Base-by-base conservation (phyloP, 1,139 yeast genomes). In the Saccharomyces hybrid region DNA sequence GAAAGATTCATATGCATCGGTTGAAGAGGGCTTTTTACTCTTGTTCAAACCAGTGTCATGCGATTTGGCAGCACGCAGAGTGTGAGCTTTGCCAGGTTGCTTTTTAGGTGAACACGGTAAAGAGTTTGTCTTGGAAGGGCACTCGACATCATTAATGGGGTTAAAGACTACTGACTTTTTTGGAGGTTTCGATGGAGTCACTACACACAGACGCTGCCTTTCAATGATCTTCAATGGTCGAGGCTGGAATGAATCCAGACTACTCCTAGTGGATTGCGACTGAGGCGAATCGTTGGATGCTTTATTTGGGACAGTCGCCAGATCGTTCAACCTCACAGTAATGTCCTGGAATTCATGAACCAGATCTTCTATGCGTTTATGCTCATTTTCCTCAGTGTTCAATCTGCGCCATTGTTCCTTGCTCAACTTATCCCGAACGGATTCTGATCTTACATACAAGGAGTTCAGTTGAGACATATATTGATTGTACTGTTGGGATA, bases 191-290 rank as follows among this genome's bases (percentile, higher is more conserved):
- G 14, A 32, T n/a, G 47, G 28, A 9, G 34, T 25, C 13, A 50
- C 28, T 30, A 52, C 42, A 23, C 52, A 41, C 8, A 56, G 47
- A 25, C 50, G 56, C 38, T 57, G 58, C 30, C 64, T 60, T 34
- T 62, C 62, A 8, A 57, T 63, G 47, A 64, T 64, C 57, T 62
- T 69, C 55, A 59, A 60, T 42, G 68, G 71, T 57, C 60, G 67
- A 50, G 61, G 67, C 50, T 59, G 66, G 54, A 60, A 69, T 34
- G 64, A 70, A 51, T 54, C 65, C 25, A 55, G 47, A 50, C 59
- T 52, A 41, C 58, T 54, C 9, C 53, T 54, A 4, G 63, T 57
- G n/a, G 64, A 59, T 14, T 58, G 55, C 0, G 64, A 61, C 6
- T 57, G 49, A 4, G 67, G 62, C 7, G 46, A 32, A 27, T 6